These are phyloP conservation scores for Silene conica DNA, from an alignment of 148 eudicot genomes.

Conservation along the genomic window DNA sequence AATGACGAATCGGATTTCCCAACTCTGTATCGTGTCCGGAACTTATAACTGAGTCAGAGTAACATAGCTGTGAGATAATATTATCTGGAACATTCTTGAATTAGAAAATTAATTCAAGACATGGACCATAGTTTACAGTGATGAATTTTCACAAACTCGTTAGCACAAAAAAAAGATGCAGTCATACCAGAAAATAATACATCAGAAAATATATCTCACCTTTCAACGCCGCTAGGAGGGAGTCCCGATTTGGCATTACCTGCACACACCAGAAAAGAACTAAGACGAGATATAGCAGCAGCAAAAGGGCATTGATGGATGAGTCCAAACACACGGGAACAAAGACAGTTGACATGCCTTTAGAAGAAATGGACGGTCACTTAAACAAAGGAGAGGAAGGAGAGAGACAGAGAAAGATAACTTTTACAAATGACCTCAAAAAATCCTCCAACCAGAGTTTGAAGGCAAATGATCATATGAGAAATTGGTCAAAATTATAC, in stretches of 20 bases:
- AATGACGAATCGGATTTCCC: too few species aligned
- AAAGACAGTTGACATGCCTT: not conserved
- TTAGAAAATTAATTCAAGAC: not conserved
- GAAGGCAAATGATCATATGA: not conserved
- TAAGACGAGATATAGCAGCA: not conserved
- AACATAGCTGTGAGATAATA: not conserved
- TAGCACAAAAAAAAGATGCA: not conserved
- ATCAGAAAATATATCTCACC: slow-evolving; percentile 31
- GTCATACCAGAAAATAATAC: not conserved
- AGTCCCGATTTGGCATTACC: slow-evolving; percentile 72
- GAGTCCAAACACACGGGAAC: not conserved
- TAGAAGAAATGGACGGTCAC: not conserved
- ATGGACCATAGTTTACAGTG: not conserved
- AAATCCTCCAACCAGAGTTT: not conserved
- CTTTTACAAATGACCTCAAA: not conserved
- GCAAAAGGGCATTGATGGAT: not conserved
- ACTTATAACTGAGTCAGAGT: too few species aligned
- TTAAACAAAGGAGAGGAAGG: not conserved
- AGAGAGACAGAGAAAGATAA: not conserved
- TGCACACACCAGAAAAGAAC: slow-evolving; percentile 26
- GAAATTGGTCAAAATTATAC: not conserved
- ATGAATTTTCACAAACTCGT: not conserved
- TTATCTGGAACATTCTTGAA: not conserved
- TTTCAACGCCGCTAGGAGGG: slow-evolving; percentile 73
- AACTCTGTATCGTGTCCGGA: too few species aligned